These are phyloP conservation scores for Dendrothele bispora DNA, from an alignment of 768 basidiomycete species.

Conservation along the genomic window DNA sequence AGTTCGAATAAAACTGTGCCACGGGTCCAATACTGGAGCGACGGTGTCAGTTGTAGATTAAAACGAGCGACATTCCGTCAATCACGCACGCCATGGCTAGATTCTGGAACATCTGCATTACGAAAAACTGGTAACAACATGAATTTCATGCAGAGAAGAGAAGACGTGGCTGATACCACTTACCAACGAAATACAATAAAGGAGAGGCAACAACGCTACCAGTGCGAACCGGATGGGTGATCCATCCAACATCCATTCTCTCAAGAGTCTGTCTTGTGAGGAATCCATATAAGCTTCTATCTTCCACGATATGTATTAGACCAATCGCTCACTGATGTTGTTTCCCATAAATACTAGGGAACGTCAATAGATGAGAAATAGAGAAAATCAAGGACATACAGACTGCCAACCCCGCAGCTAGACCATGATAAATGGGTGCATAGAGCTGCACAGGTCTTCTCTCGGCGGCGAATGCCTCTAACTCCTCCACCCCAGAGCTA, in stretches of 20 bases:
- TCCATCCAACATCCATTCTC: slow-evolving; percentile 66
- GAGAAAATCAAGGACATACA: too few species aligned
- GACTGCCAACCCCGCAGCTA: slow-evolving; percentile 56
- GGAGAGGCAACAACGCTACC: slow-evolving; percentile 54
- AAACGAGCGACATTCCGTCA: too few species aligned
- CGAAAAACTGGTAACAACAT: slow-evolving; percentile 73
- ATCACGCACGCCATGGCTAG: slow-evolving; percentile 70
- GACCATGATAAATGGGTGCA: slow-evolving; percentile 69
- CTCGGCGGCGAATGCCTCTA: too few species aligned
- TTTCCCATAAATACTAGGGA: slow-evolving; percentile 70
- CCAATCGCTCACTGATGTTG: slow-evolving; percentile 58
- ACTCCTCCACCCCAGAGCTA: too few species aligned
- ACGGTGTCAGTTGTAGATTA: too few species aligned
- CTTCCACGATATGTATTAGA: too few species aligned
- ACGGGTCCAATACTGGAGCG: slow-evolving; percentile 80
- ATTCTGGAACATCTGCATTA: slow-evolving; percentile 70
- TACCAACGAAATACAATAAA: slow-evolving; percentile 81
- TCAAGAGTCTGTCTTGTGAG: slow-evolving; percentile 60
- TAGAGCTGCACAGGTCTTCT: too few species aligned
- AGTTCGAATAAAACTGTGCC: slow-evolving; percentile 75
- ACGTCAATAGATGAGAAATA: too few species aligned
- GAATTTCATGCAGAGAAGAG: slow-evolving; percentile 68
- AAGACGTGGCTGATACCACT: too few species aligned
- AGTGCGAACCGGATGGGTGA: slow-evolving; percentile 61
- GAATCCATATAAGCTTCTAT: too few species aligned